phyloP scores from a whole-genome alignment of 2,329 filamentous ascomycete species.

The Pestalotiopsis fici region DNA sequence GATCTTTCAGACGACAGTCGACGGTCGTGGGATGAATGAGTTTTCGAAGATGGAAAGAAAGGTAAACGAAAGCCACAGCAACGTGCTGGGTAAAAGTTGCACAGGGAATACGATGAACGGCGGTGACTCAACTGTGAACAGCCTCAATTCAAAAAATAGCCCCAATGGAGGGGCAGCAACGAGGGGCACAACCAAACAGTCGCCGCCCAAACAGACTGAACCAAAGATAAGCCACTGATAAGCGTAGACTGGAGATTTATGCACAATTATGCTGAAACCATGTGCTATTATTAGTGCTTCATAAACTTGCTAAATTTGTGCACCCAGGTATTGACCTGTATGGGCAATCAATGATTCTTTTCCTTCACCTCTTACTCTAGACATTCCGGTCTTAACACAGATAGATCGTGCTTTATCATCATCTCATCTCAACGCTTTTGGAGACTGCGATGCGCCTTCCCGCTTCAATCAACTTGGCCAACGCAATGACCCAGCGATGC shows the following conservation, averaged over 20 bases:
- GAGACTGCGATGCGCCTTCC: too few species aligned
- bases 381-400: too few species aligned
- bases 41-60: neutral
- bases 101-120: neutral
- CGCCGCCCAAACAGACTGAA: neutral
- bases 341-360: too few species aligned
- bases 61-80: neutral
- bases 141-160: neutral
- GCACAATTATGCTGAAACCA: neutral
- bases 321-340: too few species aligned
- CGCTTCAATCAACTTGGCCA: too few species aligned
- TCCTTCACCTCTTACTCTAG: too few species aligned
- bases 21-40: neutral
- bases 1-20: neutral
- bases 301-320: too few species aligned
- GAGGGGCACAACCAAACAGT: neutral
- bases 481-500: too few species aligned
- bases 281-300: too few species aligned
- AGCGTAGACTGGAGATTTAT: neutral
- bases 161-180: slow-evolving; percentile 2
- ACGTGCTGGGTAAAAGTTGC: neutral
- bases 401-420: too few species aligned
- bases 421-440: too few species aligned
- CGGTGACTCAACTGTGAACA: slow-evolving; percentile 2
- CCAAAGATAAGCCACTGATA: neutral